Conservation (phyloP, 2,329 filamentous ascomycete genomes). For the Aspergillus hiratsukae region DNA sequence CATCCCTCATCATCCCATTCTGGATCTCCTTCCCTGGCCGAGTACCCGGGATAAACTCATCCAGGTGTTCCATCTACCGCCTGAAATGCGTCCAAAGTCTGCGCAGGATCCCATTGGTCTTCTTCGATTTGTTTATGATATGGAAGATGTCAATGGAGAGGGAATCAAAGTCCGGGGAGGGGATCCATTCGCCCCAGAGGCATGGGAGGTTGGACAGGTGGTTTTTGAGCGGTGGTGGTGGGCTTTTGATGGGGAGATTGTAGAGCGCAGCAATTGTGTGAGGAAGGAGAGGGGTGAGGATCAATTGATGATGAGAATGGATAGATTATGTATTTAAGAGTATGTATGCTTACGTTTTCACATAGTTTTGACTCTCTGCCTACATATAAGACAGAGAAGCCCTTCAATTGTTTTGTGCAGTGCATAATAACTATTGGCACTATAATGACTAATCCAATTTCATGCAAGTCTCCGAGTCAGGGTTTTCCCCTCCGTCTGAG, state of each 20-base stretch:
- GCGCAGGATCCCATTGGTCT: conserved; percentile 47
- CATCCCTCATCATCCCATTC: conserved; percentile 53
- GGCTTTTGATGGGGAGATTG: conserved; percentile 50
- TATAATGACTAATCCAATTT: too few species aligned
- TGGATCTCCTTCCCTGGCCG: conserved; percentile 59
- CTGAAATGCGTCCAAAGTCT: conserved; percentile 44
- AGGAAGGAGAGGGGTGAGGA: conserved; percentile 44
- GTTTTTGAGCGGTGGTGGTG: conserved; percentile 60
- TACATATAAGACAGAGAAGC: too few species aligned
- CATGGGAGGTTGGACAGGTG: conserved; percentile 57
- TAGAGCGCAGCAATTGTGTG: conserved; percentile 53
- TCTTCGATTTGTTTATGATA: conserved; percentile 52
- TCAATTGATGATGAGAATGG: conserved; percentile 5
- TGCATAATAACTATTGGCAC: too few species aligned
- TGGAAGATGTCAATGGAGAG: conserved; percentile 52
- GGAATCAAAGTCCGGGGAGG: conserved; percentile 49
- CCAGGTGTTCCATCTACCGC: conserved; percentile 48
- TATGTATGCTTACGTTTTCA: too few species aligned
- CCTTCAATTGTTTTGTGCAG: too few species aligned
- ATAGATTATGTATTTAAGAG: too few species aligned
- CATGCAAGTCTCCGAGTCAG: too few species aligned
- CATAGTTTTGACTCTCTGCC: not conserved
- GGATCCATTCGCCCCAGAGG: conserved; percentile 46
- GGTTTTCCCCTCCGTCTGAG: too few species aligned
- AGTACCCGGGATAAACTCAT: conserved; percentile 51